These are phyloP conservation scores for Colletotrichum sp. DNA, from an alignment of 2,329 filamentous ascomycete genomes.

Conservation along the genomic window DNA sequence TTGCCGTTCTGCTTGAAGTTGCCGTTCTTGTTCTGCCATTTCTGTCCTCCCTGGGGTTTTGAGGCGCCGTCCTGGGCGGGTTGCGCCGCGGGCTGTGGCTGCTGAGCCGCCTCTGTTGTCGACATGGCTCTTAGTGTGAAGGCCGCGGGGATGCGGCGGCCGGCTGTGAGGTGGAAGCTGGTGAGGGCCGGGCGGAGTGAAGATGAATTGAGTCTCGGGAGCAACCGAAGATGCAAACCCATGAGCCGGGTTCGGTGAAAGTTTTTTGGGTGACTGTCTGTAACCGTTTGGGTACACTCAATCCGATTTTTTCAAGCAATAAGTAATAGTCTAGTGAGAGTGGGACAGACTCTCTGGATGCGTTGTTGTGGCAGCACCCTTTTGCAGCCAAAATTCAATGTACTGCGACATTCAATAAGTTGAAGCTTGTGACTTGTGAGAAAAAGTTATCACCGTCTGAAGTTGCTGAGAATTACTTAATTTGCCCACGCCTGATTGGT, in stretches of 20 bases:
- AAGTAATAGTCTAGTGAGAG: too few species aligned
- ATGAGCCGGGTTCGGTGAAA: not conserved
- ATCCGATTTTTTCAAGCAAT: not conserved
- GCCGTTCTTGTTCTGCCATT: slow-evolving; percentile 6
- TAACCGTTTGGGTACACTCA: not conserved
- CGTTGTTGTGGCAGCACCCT: not conserved
- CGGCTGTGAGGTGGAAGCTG: not conserved
- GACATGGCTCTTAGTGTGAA: not conserved
- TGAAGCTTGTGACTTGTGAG: slow-evolving; percentile 9
- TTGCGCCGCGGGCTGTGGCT: not conserved
- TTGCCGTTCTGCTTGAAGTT: slow-evolving; percentile 14
- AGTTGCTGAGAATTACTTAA: slow-evolving; percentile 21
- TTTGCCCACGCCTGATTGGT: slow-evolving; percentile 8
- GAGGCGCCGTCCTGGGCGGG: not conserved
- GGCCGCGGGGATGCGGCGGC: not conserved
- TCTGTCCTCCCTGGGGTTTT: not conserved
- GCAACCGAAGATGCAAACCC: slow-evolving; percentile 14
- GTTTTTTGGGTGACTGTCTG: not conserved
- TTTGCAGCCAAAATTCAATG: not conserved
- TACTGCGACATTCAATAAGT: not conserved
- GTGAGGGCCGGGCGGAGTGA: slow-evolving; percentile 6
- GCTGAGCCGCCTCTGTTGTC: not conserved
- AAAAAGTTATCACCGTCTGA: slow-evolving; percentile 15
- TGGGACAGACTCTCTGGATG: not conserved
- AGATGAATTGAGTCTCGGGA: slow-evolving; percentile 17